Conservation (phyloP, 129 eudicot species). For the Smallanthus sonchifolius region DNA sequence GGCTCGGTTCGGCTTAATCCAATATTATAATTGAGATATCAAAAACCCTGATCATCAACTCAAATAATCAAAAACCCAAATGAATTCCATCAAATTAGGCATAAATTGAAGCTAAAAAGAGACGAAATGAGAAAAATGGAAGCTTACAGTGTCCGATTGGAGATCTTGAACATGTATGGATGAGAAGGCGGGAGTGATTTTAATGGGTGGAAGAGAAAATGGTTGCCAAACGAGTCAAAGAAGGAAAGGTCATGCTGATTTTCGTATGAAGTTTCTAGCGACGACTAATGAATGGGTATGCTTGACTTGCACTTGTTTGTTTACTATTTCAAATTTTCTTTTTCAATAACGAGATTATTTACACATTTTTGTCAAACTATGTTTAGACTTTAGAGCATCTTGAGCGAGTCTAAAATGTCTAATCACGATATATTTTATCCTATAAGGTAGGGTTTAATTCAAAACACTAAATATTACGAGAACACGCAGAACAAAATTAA, state of each 20-base stretch:
- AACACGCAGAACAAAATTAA: too few species aligned
- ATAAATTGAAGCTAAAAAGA: not conserved
- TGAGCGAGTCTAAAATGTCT: too few species aligned
- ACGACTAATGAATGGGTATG: conserved; percentile 39
- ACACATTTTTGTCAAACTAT: too few species aligned
- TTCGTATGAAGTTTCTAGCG: conserved; percentile 23
- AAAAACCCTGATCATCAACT: conserved; percentile 16
- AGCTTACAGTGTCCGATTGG: not conserved
- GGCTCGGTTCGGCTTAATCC: too few species aligned
- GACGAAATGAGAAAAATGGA: not conserved
- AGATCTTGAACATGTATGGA: conserved; percentile 8
- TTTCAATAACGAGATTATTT: too few species aligned
- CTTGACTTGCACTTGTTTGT: conserved; percentile 33
- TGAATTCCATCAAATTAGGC: conserved; percentile 9
- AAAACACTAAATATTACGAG: too few species aligned
- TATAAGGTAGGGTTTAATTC: too few species aligned
- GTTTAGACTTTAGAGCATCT: too few species aligned
- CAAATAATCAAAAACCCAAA: conserved; percentile 19
- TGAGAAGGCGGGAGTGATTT: not conserved
- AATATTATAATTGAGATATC: conserved; percentile 22
- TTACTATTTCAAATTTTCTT: conserved; percentile 31
- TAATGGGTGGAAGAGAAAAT: conserved; percentile 13
- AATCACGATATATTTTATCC: too few species aligned
- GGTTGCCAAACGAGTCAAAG: conserved; percentile 26
- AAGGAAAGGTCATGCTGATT: conserved; percentile 19